A percentile compares a stretch with the other conserved stretches of the same genome.
Conservation (phyloP, 257 asterid genomes). For the Cruciata laevipes region DNA sequence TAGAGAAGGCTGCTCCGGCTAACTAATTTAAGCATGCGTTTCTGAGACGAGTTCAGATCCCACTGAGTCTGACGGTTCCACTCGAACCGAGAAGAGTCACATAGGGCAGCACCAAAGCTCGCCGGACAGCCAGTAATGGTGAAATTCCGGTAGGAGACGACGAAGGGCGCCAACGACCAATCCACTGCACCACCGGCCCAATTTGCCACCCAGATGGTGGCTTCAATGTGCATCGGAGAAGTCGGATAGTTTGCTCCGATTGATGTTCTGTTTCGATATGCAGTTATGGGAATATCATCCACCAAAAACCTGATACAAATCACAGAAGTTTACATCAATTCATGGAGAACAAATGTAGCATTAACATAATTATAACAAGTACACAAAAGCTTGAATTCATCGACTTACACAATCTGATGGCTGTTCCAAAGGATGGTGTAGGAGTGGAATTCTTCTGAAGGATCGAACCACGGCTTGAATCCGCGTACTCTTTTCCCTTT, state of each 20-base stretch:
- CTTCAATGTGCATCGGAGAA: not conserved
- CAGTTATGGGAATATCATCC: not conserved
- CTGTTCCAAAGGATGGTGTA: not conserved
- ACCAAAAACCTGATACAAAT: not conserved
- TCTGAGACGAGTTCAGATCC: not conserved
- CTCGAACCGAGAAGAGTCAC: not conserved
- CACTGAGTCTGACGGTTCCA: not conserved
- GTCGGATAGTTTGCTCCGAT: not conserved
- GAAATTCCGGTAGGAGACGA: not conserved
- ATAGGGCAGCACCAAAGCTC: not conserved
- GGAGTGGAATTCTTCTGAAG: not conserved
- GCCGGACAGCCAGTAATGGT: not conserved
- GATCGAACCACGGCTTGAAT: not conserved
- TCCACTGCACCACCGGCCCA: not conserved
- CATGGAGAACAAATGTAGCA: too few species aligned
- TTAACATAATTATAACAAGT: too few species aligned
- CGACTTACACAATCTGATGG: not conserved
- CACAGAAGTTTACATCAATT: too few species aligned
- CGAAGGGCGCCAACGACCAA: not conserved
- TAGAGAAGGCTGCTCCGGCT: not conserved
- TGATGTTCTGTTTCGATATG: not conserved
- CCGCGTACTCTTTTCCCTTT: not conserved
- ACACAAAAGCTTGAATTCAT: too few species aligned
- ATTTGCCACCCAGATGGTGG: not conserved
- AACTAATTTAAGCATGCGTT: not conserved